Base-by-base conservation (phyloP, 768 basidiomycete species). In the Auriscalpium vulgare region DNA sequence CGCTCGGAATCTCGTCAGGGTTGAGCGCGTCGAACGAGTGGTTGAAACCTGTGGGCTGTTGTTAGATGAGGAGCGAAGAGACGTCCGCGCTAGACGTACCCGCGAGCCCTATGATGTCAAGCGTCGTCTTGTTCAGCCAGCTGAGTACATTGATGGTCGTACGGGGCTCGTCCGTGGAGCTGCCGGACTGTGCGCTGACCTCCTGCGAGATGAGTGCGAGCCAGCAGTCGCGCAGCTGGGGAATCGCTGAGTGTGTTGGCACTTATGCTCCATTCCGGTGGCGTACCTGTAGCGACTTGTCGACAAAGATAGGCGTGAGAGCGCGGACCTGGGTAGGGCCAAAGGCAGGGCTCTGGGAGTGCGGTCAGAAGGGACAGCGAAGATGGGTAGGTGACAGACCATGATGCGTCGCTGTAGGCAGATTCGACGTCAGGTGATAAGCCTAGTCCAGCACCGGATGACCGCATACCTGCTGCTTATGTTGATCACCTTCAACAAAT, bases 11-110 rank as follows among this genome's bases (percentile, higher is more conserved):
- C 4, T 59, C 65, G 2, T 58, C n/a, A 11, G 62, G 34, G 29
- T 65, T 64, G 37, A 77, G 61, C 3, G 72, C 58, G 13, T 70
- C 54, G 51, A 77, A 74, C 4, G 65, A 8, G 56, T 72, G 71
- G 56, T 73, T 67, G 56, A 76, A 76, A 16, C 75, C 74, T 76
- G 43, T 4, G 10, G 17, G n/a, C 19, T 21, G 29, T 29, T 4
- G 29, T 29, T 29, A 7, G 7, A 29, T 29, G 29, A 29, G 4
- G 29, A 29, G 29, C 29, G 29, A 29, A 7, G 29, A 21, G 21
- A 21, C 21, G 21, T 21, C 21, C 21, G 21, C 21, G 29, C 29
- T 29, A 29, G 29, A 29, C 29, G 4, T 29, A 29, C 29, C 29
- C 6, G 66, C 58, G 1, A 63, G 58, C 40, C 40, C 40, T 13